Evolutionary conservation across 306 rosid genomes (phyloP).

Genomic region (Datisca glomerata): DNA sequence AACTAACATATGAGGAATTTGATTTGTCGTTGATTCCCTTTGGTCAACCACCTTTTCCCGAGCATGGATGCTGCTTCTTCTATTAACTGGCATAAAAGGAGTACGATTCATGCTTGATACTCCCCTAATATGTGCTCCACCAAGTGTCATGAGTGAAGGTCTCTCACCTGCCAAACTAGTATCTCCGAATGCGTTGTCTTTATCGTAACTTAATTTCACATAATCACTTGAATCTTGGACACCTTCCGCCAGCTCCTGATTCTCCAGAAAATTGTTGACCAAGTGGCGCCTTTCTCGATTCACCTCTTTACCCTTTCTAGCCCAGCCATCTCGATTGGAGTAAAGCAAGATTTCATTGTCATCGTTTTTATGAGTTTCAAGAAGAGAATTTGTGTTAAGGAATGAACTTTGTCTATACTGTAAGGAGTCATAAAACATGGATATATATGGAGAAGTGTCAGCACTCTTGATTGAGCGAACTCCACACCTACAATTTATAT

Average conservation of each 20-base stretch:
- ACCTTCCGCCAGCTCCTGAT: neutral
- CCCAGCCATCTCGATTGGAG: conserved; percentile 7
- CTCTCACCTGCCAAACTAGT: neutral
- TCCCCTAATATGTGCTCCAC: neutral
- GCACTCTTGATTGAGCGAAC: conserved; percentile 18
- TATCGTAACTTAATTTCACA: neutral
- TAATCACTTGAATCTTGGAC: neutral
- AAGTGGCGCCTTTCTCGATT: neutral
- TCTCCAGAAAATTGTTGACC: too few relatives aligned
- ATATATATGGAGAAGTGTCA: conserved; percentile 14
- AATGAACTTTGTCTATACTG: conserved; percentile 25
- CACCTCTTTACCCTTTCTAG: too few relatives aligned
- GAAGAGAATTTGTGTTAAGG: conserved; percentile 16
- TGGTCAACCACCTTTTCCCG: conserved; percentile 17
- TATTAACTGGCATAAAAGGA: neutral
- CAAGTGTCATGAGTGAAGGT: conserved; percentile 1
- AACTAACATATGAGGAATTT: neutral
- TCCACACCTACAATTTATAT: conserved; percentile 36
- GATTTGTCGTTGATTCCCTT: neutral
- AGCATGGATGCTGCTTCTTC: neutral
- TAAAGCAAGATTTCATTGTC: conserved; percentile 4
- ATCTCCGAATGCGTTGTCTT: neutral
- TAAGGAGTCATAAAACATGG: conserved; percentile 16
- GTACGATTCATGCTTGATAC: neutral
- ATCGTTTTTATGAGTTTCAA: conserved; percentile 14